These are phyloP conservation scores for Asterophora parasitica DNA, from an alignment of 768 basidiomycete genomes.

Conservation along the genomic window DNA sequence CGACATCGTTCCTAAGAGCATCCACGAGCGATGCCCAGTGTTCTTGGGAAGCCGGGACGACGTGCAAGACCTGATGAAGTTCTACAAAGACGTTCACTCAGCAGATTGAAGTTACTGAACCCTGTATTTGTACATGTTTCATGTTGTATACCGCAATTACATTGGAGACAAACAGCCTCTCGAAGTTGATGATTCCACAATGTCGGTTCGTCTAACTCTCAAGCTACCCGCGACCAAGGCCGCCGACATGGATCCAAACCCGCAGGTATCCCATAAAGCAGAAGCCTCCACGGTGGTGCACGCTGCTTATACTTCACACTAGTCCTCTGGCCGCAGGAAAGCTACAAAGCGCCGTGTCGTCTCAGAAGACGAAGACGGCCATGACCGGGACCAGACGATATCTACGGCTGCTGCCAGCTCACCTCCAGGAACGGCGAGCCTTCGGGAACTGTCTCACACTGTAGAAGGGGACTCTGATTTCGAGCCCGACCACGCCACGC, in stretches of 20 bases:
- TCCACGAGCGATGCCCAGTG: conserved; percentile 90
- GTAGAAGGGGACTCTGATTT: conserved; percentile 11
- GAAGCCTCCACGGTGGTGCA: not conserved
- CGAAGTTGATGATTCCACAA: conserved; percentile 11
- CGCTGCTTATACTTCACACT: not conserved
- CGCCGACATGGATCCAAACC: conserved; percentile 4
- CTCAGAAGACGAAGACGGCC: conserved; percentile 26
- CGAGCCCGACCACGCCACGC: conserved; percentile 4
- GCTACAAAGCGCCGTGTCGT: conserved; percentile 23
- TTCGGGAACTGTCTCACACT: conserved; percentile 7
- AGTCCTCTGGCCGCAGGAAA: conserved; percentile 18
- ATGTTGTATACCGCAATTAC: not conserved
- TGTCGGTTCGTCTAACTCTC: conserved; percentile 19
- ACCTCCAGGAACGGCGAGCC: conserved; percentile 1
- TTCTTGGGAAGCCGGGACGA: conserved; percentile 95
- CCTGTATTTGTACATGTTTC: conserved; percentile 14
- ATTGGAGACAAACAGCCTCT: conserved; percentile 1
- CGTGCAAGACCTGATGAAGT: conserved; percentile 84
- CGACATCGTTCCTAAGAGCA: conserved; percentile 78
- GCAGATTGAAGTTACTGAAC: conserved; percentile 12
- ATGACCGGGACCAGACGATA: conserved; percentile 8
- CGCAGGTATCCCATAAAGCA: conserved; percentile 17
- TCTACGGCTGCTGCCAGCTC: conserved; percentile 6
- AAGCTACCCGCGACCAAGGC: conserved; percentile 16
- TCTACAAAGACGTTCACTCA: conserved; percentile 52